Conservation (phyloP, 2,329 filamentous ascomycete genomes). For the Hypoxylon rubiginosum region DNA sequence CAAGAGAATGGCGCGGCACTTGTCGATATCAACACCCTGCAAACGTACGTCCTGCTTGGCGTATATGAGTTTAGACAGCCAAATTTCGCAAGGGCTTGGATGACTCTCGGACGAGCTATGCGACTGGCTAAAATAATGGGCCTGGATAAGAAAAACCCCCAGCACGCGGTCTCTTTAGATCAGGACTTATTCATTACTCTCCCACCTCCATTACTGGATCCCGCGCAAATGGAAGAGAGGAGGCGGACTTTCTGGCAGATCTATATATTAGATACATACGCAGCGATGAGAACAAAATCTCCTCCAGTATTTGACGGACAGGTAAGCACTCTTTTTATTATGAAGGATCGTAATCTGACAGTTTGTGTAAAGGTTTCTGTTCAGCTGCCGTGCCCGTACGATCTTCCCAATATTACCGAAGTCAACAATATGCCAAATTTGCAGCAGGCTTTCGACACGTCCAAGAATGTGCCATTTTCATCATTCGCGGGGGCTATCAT, state of each 20-base stretch:
- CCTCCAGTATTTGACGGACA: slow-evolving; percentile 6
- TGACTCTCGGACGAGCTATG: slow-evolving; percentile 18
- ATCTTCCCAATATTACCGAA: neutral
- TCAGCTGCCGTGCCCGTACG: neutral
- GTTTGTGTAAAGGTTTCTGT: neutral
- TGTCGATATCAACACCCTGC: slow-evolving; percentile 14
- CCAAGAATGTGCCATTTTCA: slow-evolving; percentile 4
- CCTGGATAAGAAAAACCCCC: neutral
- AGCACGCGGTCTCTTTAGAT: neutral
- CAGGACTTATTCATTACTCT: neutral
- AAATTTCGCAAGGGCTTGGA: slow-evolving; percentile 24
- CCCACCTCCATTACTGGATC: neutral
- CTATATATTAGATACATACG: slow-evolving; percentile 18
- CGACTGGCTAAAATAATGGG: slow-evolving; percentile 17
- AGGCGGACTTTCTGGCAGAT: slow-evolving; percentile 21
- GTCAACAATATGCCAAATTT: slow-evolving; percentile 12
- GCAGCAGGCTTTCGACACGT: neutral
- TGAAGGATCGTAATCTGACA: neutral
- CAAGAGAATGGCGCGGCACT: slow-evolving; percentile 8
- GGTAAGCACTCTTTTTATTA: neutral
- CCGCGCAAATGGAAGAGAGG: slow-evolving; percentile 7
- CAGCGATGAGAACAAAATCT: slow-evolving; percentile 9
- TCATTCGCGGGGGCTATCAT: slow-evolving; percentile 10
- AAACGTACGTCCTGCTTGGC: slow-evolving; percentile 16
- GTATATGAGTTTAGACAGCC: slow-evolving; percentile 14